Evolutionary conservation across 306 rosid species (phyloP).

Genomic region (Castanospermum australe): DNA sequence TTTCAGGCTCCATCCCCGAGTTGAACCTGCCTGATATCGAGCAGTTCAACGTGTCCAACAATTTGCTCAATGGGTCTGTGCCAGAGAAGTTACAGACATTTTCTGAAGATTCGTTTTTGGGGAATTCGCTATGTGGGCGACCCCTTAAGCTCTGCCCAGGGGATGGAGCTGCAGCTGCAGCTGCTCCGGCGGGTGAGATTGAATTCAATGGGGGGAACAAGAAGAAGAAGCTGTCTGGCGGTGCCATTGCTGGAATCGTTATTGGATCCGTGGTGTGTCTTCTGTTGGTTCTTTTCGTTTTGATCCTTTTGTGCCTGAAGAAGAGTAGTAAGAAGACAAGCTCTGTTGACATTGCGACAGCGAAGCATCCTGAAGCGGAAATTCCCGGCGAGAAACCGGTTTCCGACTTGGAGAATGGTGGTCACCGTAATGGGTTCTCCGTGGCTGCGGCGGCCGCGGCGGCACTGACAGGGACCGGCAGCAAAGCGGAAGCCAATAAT

Average conservation of each 20-base stretch:
- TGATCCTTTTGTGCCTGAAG: conserved; percentile 46
- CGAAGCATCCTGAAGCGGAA: conserved; percentile 37
- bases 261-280: conserved; percentile 54
- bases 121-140: conserved; percentile 60
- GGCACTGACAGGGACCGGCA: conserved; percentile 20
- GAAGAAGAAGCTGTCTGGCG: conserved; percentile 42
- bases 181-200: conserved; percentile 15
- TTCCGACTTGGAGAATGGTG: conserved; percentile 44
- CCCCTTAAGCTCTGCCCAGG: conserved; percentile 53
- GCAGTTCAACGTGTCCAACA: conserved; percentile 67
- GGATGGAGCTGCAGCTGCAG: background rate
- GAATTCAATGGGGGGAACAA: background rate
- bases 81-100: conserved; percentile 42
- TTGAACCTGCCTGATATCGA: conserved; percentile 25
- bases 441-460: conserved; percentile 19
- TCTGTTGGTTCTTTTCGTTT: conserved; percentile 30
- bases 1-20: conserved; percentile 45
- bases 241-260: conserved; percentile 63
- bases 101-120: conserved; percentile 45
- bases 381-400: conserved; percentile 30
- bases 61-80: conserved; percentile 58
- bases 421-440: conserved; percentile 29
- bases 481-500: conserved; percentile 18
- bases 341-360: conserved; percentile 41
- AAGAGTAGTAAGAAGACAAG: conserved; percentile 46